These are phyloP conservation scores for Saturnispora sanitii DNA, from an alignment of 805 yeast genomes.

Conservation along the genomic window DNA sequence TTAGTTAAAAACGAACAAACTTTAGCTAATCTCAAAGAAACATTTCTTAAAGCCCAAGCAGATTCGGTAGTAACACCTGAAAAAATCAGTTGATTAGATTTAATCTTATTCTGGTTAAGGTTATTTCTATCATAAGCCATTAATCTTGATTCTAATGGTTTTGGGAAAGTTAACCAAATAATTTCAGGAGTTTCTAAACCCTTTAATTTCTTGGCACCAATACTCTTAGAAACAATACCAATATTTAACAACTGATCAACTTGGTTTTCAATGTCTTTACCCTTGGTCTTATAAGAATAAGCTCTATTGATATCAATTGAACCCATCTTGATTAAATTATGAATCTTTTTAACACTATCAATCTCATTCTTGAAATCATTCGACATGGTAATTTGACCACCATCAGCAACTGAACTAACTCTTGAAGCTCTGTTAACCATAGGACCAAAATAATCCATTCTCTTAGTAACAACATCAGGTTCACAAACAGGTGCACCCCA, in stretches of 20 bases:
- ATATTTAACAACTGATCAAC: constrained; percentile 51
- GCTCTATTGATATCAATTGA: constrained; percentile 28
- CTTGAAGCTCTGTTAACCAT: constrained; percentile 95
- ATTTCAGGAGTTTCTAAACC: constrained; percentile 91
- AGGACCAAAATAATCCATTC: constrained; percentile 99
- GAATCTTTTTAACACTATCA: constrained; percentile 42
- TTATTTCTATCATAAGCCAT: constrained; percentile 28
- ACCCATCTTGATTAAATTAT: constrained; percentile 30
- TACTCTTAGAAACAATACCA: constrained; percentile 56
- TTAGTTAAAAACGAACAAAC: constrained; percentile 43
- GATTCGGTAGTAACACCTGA: constrained; percentile 25
- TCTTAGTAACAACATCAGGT: constrained; percentile 82
- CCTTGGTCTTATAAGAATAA: constrained; percentile 31
- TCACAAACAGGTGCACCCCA: constrained; percentile 98
- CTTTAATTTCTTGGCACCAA: constrained; percentile 85
- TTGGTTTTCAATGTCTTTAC: constrained; percentile 49
- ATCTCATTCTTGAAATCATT: constrained; percentile 72
- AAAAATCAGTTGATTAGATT: constrained; percentile 18
- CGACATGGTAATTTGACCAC: constrained; percentile 92
- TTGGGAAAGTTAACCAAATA: constrained; percentile 72
- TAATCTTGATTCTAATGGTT: constrained; percentile 49
- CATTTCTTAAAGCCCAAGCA: constrained; percentile 35
- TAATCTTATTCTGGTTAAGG: constrained; percentile 19
- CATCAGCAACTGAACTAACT: constrained; percentile 90
- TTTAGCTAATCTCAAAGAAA: constrained; percentile 49